Evolutionary conservation across 148 eudicot genomes (phyloP).

Genomic region (Euryodendron excelsum): DNA sequence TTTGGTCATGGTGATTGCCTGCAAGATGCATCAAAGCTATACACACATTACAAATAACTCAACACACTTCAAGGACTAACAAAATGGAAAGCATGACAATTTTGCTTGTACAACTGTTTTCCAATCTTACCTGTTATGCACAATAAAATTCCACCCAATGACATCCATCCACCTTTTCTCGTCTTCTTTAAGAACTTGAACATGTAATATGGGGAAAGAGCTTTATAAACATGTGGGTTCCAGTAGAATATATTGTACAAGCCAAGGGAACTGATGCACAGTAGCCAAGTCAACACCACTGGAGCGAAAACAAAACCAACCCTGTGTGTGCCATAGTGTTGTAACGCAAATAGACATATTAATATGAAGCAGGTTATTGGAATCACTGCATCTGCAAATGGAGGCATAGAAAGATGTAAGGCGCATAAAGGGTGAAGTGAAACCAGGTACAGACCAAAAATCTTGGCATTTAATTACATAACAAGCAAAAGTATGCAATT

Average conservation of each 20-base stretch:
- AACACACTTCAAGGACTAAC: background rate
- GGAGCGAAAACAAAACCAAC: slow-evolving; percentile 88
- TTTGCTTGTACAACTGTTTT: background rate
- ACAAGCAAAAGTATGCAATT: slow-evolving; percentile 1
- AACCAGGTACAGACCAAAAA: background rate
- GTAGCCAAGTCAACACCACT: slow-evolving; percentile 70
- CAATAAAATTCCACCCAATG: slow-evolving; percentile 80
- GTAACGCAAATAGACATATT: slow-evolving; percentile 83
- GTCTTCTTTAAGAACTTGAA: slow-evolving; percentile 88
- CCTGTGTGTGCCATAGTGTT: slow-evolving; percentile 94
- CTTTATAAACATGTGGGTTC: slow-evolving; percentile 78
- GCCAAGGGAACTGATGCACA: slow-evolving; percentile 81
- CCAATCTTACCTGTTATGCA: slow-evolving; percentile 75
- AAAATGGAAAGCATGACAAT: slow-evolving; percentile 3
- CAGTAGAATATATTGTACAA: slow-evolving; percentile 73
- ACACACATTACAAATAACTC: background rate
- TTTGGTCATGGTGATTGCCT: too few relatives aligned
- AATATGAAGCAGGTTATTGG: slow-evolving; percentile 86
- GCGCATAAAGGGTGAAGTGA: background rate
- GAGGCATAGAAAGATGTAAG: slow-evolving; percentile 8
- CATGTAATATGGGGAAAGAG: slow-evolving; percentile 90
- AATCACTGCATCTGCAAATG: slow-evolving; percentile 75
- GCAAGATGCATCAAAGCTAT: background rate
- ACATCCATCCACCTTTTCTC: slow-evolving; percentile 86
- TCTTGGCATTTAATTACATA: background rate